These are phyloP conservation scores for Diutina rugosa DNA, from an alignment of 1,139 yeast genomes.

Conservation along the genomic window DNA sequence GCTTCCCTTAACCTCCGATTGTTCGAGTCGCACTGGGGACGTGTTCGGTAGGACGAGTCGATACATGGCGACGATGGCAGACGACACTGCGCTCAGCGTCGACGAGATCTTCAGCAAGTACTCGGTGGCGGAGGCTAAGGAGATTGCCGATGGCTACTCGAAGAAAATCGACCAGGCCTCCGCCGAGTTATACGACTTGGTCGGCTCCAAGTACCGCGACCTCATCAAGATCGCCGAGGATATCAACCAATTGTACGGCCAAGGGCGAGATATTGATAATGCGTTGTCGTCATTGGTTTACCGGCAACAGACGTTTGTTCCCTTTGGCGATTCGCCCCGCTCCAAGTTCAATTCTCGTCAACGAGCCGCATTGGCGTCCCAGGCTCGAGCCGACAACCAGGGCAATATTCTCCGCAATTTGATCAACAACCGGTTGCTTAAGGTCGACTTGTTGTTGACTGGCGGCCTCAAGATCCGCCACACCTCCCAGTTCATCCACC, in stretches of 20 bases:
- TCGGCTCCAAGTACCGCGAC: slow-evolving; percentile 57
- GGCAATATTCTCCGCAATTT: not conserved
- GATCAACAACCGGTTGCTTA: not conserved
- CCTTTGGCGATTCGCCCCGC: slow-evolving; percentile 12
- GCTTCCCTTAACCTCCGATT: too few relatives aligned
- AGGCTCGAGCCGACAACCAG: not conserved
- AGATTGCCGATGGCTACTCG: not conserved
- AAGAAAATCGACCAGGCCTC: slow-evolving; percentile 7
- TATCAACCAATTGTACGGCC: slow-evolving; percentile 39
- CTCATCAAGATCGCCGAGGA: slow-evolving; percentile 58
- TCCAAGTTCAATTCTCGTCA: slow-evolving; percentile 10
- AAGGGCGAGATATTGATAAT: slow-evolving; percentile 18
- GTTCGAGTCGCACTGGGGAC: not conserved
- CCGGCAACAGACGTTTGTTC: slow-evolving; percentile 16
- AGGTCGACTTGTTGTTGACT: not conserved
- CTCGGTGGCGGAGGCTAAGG: not conserved
- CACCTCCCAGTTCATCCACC: slow-evolving; percentile 1
- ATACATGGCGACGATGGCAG: not conserved
- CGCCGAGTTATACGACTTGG: slow-evolving; percentile 39
- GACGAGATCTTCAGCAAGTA: not conserved
- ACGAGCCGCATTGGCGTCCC: not conserved
- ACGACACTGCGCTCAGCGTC: not conserved
- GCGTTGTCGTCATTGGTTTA: slow-evolving; percentile 22
- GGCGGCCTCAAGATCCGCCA: not conserved
- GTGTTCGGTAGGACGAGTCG: not conserved